Evolutionary conservation across 495 filamentous ascomycete genomes (phyloP).

Genomic region (Immersiella caudata): DNA sequence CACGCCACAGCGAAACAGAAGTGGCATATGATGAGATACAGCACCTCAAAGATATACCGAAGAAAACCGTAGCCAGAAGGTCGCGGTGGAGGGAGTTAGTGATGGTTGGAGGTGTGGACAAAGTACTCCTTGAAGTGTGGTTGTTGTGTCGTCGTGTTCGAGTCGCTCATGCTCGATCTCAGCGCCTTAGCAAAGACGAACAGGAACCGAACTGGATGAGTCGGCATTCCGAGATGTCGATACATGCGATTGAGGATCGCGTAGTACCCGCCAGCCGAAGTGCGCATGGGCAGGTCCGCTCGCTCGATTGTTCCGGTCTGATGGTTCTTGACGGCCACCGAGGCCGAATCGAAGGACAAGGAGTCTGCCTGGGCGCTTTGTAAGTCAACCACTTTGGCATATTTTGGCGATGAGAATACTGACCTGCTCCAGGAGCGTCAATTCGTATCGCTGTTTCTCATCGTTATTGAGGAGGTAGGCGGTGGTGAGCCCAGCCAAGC

Average conservation of each 20-base stretch:
- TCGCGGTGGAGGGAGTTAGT: conserved; percentile 47
- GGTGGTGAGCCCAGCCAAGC: conserved; percentile 57
- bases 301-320: conserved; percentile 30
- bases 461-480: conserved; percentile 55
- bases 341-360: conserved; percentile 48
- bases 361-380: conserved; percentile 38
- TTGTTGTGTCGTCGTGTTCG: neutral
- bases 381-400: conserved; percentile 13
- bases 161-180: neutral
- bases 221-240: conserved; percentile 51
- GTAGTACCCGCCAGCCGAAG: conserved; percentile 58
- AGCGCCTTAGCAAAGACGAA: conserved; percentile 41
- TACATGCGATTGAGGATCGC: conserved; percentile 58
- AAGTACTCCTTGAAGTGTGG: conserved; percentile 30
- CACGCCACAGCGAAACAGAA: conserved; percentile 40
- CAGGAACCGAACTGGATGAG: conserved; percentile 50
- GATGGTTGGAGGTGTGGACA: conserved; percentile 54
- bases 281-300: conserved; percentile 62
- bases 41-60: conserved; percentile 42
- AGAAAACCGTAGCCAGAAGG: conserved; percentile 27
- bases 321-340: conserved; percentile 36
- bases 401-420: conserved; percentile 22
- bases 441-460: conserved; percentile 47
- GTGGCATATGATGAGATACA: conserved; percentile 45
- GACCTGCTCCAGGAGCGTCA: conserved; percentile 53